These are phyloP conservation scores for Phytophthora ohioensis DNA, from an alignment of 352 stramenopile species.

Conservation along the genomic window DNA sequence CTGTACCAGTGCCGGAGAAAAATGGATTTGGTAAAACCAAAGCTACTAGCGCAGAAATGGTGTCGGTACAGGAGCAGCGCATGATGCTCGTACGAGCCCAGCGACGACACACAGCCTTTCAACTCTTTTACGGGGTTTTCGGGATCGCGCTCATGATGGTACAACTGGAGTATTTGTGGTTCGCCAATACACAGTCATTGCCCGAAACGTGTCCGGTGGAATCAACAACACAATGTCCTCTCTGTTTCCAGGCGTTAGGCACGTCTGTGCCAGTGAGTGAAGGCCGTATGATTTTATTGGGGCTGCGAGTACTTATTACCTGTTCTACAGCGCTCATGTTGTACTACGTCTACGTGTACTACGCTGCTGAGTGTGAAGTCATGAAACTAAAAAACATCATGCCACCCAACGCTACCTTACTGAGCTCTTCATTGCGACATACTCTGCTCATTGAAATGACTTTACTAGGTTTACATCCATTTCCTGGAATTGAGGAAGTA, in stretches of 20 bases:
- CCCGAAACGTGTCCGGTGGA: constrained; percentile 44
- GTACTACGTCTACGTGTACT: constrained; percentile 77
- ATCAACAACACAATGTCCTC: constrained; percentile 44
- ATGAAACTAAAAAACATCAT: constrained; percentile 88
- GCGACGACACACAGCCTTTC: constrained; percentile 60
- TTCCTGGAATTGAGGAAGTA: constrained; percentile 70
- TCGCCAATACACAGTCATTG: constrained; percentile 62
- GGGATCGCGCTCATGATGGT: constrained; percentile 78
- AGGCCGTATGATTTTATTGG: constrained; percentile 73
- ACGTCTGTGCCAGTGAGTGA: constrained; percentile 49
- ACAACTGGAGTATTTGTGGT: constrained; percentile 80
- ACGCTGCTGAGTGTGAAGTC: constrained; percentile 71
- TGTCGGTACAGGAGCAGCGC: constrained; percentile 60
- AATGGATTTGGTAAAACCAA: constrained; percentile 34
- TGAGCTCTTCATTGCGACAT: constrained; percentile 63
- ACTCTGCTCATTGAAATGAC: constrained; percentile 59
- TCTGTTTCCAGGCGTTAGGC: constrained; percentile 43
- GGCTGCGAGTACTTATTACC: constrained; percentile 69
- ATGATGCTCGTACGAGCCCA: constrained; percentile 55
- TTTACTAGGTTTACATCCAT: constrained; percentile 69
- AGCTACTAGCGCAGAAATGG: constrained; percentile 47
- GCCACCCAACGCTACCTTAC: constrained; percentile 67
- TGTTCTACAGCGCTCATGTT: constrained; percentile 73
- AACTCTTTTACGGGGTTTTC: constrained; percentile 78
- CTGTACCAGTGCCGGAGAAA: constrained; percentile 18